Evolutionary conservation across 1,284 basidiomycete genomes (phyloP), one percentile per base, ranked within the genome.

Genomic region (Exobasidium cylindrosporum): DNA sequence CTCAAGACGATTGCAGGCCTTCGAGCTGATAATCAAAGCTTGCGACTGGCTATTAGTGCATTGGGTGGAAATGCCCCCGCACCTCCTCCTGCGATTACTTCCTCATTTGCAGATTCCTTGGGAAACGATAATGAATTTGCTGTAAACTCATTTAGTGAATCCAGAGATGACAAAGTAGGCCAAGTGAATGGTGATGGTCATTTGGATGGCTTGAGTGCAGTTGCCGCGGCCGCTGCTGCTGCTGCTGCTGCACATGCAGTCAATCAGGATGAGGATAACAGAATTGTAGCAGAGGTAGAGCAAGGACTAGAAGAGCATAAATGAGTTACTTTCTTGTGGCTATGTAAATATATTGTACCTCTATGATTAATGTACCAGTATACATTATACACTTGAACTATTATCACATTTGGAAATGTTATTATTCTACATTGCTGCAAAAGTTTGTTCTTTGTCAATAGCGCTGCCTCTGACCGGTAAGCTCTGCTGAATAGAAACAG

Each of bases 1-100:
- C 52, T 76, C 28, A 67, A 70, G 30, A 73, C 73, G 1, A 70
- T 76, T 40, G 72, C 74, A 40, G 71, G 65, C 0, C 62, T 76
- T 23, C 60, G 73, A 50, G 68, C 66, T 35, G 74, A 76, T 56
- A 71, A 74, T 49, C 67, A 74, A 28, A 68, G 66, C 13, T 54
- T 76, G 10, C 55, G 74, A 7, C 66, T 74, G n/a, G 74, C 72
- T 2, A 46, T 76, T 26, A 61, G 63, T 2, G 74, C 74, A 29
- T 61, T 76, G 17, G 72, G 73, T 21, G 74, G 74, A 0, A 64
- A 60, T 43, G 56, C 55, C 2, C 53, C 53, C 2, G 35, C 7
- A 17, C 10, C 17, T 17, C 7, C 35, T 40, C 10, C 35, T 40
- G n/a, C n/a, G n/a, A n/a, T n/a, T n/a, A 40, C 35, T 17, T 10